Evolutionary conservation across 805 yeast species (phyloP), one percentile per base, ranked within the genome.

Genomic region (Nakazawaea peltata): DNA sequence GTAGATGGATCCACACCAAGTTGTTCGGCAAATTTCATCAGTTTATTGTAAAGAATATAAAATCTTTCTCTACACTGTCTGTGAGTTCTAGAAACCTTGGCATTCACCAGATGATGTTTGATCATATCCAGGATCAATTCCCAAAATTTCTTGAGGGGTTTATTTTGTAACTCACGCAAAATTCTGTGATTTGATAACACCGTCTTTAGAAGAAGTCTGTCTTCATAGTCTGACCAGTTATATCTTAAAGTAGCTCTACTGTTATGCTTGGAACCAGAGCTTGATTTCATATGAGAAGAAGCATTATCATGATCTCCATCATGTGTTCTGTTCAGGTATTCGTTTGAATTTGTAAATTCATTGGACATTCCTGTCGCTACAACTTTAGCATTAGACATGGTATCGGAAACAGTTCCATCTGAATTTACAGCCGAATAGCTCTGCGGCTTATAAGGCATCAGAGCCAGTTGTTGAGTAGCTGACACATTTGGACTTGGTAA

Each of bases 71-170:
- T 30, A 26, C 40, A 37, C 21, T 37, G 40, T 19, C 40, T 28
- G 32, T 37, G 40, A 18, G 32, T 37, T 25, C 40, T 32, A 6
- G 32, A 28, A 14, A 37, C 23, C 15, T 28, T 37, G n/a, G 32
- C 14, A 17, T 28, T 32, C 13, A 36, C 21, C 4, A 34, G 26
- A 17, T n/a, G 30, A 4, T 26, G 24, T 16, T 26, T 30, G n/a
- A 36, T 30, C 30, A 26, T 31, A 3, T 26, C 28, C 12, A 36
- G 28, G 4, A 33, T 33, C 12, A 40, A 24, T 25, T 40, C 43
- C 43, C 43, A 40, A 36, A 40, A 40, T 26, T 28, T 36, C 22
- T 36, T 36, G 30, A 37, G 32, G 15, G 36, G 40, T 19, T 37
- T 32, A 17, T 19, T 16, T 15, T 26, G 17, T n/a, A 37, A 32